Evolutionary conservation across 176 grass and related monocot genomes (phyloP).

Genomic region (Coix lacrymajobi): DNA sequence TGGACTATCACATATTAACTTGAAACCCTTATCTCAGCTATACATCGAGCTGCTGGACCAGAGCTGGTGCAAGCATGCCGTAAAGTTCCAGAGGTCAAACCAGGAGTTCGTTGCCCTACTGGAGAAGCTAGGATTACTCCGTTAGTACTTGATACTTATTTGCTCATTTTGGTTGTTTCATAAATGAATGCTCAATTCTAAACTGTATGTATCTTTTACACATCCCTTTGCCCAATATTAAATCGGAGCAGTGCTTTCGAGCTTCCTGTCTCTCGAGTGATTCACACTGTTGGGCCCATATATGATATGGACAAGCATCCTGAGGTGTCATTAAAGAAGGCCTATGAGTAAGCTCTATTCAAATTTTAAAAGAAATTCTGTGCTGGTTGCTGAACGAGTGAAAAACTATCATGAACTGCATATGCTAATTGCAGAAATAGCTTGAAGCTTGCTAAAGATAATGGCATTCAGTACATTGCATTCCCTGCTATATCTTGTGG

Average conservation of each 20-base stretch:
- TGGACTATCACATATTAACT: background rate
- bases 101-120: slow-evolving; percentile 72
- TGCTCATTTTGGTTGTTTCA: slow-evolving; percentile 12
- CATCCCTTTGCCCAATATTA: slow-evolving; percentile 3
- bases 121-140: slow-evolving; percentile 89
- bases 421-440: slow-evolving; percentile 76
- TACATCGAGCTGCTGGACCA: slow-evolving; percentile 91
- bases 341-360: slow-evolving; percentile 50
- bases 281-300: slow-evolving; percentile 93
- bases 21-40: slow-evolving; percentile 41
- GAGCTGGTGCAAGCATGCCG: slow-evolving; percentile 69
- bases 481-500: slow-evolving; percentile 95
- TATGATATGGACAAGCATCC: slow-evolving; percentile 62
- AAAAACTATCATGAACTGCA: slow-evolving; percentile 12
- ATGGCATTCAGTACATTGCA: slow-evolving; percentile 83
- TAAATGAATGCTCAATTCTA: slow-evolving; percentile 2
- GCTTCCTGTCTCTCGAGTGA: slow-evolving; percentile 68
- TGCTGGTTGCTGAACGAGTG: slow-evolving; percentile 6
- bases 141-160: slow-evolving; percentile 41
- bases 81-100: slow-evolving; percentile 63
- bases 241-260: slow-evolving; percentile 61
- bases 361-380: background rate
- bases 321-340: slow-evolving; percentile 72
- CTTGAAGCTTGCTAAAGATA: slow-evolving; percentile 86
- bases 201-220: background rate